These are phyloP conservation scores for Boletus fagicola DNA, from an alignment of 768 basidiomycete species.

Conservation along the genomic window DNA sequence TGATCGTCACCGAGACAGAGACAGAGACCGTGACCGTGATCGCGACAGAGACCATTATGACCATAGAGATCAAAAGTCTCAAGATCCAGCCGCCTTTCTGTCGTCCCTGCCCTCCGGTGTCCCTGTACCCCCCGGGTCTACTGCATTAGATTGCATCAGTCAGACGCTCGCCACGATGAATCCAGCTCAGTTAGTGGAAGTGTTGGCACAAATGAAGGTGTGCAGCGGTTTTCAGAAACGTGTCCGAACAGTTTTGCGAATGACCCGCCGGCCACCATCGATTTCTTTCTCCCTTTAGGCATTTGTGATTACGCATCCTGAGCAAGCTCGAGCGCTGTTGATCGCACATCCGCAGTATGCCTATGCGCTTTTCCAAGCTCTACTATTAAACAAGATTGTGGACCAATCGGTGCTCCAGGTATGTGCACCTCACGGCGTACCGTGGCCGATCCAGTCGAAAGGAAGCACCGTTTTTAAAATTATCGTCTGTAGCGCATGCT, in stretches of 20 bases:
- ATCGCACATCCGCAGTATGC: constrained; percentile 87
- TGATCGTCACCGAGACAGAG: constrained; percentile 50
- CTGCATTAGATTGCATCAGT: constrained; percentile 79
- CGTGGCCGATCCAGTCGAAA: background rate
- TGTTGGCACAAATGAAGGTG: constrained; percentile 98
- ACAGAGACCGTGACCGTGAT: constrained; percentile 52
- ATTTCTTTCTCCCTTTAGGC: constrained; percentile 56
- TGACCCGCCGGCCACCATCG: constrained; percentile 10
- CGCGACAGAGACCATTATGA: constrained; percentile 40
- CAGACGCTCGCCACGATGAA: constrained; percentile 81
- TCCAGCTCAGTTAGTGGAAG: constrained; percentile 84
- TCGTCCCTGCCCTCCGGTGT: constrained; percentile 72
- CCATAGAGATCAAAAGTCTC: constrained; percentile 33
- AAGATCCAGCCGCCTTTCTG: constrained; percentile 57
- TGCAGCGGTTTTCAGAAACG: constrained; percentile 29
- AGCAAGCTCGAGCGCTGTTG: constrained; percentile 80
- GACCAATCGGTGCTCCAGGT: constrained; percentile 83
- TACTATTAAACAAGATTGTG: constrained; percentile 91
- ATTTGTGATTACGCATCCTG: constrained; percentile 87
- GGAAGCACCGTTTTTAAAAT: constrained; percentile 4
- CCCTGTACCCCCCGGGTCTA: constrained; percentile 66
- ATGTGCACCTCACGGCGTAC: constrained; percentile 20
- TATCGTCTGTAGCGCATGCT: constrained; percentile 47
- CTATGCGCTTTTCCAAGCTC: constrained; percentile 93
- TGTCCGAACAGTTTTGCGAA: constrained; percentile 22